These are phyloP conservation scores for Vitis rupestris DNA, from an alignment of 164 flowering plant species.

Conservation along the genomic window DNA sequence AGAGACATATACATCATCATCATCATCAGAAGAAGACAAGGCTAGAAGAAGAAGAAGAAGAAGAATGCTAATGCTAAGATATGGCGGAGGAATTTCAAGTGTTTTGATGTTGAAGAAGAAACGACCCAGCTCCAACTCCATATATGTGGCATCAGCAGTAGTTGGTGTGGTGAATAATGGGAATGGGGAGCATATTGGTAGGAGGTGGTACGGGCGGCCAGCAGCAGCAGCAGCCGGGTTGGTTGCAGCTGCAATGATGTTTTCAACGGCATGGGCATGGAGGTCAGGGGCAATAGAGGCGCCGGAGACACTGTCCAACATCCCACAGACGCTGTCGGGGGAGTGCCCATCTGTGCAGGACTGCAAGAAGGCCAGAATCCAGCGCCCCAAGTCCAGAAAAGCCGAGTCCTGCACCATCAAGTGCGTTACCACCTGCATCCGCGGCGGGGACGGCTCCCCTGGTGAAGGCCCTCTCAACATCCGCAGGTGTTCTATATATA, in stretches of 20 bases:
- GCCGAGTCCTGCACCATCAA: constrained; percentile 82
- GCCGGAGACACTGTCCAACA: constrained; percentile 57
- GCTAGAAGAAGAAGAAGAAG: too few species aligned
- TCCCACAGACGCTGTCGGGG: constrained; percentile 73
- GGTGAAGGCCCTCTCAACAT: constrained; percentile 89
- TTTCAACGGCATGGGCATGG: constrained; percentile 9
- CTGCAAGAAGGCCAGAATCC: constrained; percentile 59
- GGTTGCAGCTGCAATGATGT: constrained; percentile 29
- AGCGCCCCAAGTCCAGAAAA: constrained; percentile 68
- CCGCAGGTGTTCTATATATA: constrained; percentile 46
- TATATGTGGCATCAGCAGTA: too few species aligned
- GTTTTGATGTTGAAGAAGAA: too few species aligned
- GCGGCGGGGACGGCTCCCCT: constrained; percentile 84
- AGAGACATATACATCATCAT: too few species aligned
- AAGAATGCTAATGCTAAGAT: too few species aligned
- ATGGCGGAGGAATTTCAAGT: too few species aligned
- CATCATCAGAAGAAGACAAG: too few species aligned
- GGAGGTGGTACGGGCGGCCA: neutral
- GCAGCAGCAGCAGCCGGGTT: constrained; percentile 13
- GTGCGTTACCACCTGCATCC: constrained; percentile 81
- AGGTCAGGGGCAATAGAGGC: neutral
- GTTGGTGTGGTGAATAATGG: too few species aligned
- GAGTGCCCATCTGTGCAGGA: constrained; percentile 38
- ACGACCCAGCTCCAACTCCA: too few species aligned
- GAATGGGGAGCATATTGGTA: too few species aligned